Conservation (phyloP, 116 monocot species). For the Iris pallida region DNA sequence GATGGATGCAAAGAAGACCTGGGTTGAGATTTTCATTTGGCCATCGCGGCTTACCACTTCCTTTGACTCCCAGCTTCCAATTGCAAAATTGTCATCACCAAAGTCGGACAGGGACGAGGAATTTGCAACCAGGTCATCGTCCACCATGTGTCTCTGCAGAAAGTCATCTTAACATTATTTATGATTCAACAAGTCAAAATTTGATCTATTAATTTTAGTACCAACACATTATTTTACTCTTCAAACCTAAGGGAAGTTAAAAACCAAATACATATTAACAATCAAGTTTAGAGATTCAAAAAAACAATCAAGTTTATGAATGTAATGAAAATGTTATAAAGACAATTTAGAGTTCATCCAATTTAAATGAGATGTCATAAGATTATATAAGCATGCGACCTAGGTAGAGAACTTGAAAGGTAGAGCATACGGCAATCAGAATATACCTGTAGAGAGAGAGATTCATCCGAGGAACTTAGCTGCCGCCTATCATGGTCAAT, state of each 20-base stretch:
- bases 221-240: not conserved
- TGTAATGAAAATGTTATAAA: no score
- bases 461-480: constrained; percentile 85
- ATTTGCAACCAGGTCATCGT: constrained; percentile 23
- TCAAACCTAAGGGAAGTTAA: no score
- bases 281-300: no score
- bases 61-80: constrained; percentile 21
- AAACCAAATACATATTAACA: no score
- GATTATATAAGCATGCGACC: no score
- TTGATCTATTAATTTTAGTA: not conserved
- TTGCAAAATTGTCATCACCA: constrained; percentile 23
- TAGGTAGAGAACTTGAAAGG: constrained; percentile 4
- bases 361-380: no score
- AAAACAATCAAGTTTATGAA: no score
- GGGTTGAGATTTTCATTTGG: constrained; percentile 52
- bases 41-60: constrained; percentile 57
- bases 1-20: constrained; percentile 90
- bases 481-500: constrained; percentile 86
- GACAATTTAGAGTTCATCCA: no score
- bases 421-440: constrained; percentile 1
- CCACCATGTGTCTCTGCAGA: constrained; percentile 35
- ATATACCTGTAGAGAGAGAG: constrained; percentile 42
- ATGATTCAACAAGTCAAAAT: not conserved
- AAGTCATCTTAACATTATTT: not conserved
- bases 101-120: constrained; percentile 16